Evolutionary conservation across 257 asterid genomes (phyloP).

Genomic region (Orobanche coerulescens): DNA sequence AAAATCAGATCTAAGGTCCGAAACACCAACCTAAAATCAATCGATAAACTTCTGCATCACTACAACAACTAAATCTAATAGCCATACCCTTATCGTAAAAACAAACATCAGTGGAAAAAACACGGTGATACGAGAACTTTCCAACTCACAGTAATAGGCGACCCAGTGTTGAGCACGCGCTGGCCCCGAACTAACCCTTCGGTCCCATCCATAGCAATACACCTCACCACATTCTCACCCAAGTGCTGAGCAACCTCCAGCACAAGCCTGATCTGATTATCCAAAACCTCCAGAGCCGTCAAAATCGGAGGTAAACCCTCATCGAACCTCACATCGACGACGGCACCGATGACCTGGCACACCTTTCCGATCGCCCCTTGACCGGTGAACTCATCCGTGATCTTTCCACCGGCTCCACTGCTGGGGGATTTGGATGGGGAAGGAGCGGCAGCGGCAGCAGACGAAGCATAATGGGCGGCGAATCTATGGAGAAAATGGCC

Average conservation of each 20-base stretch:
- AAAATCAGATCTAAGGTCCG: not conserved
- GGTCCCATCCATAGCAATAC: constrained; percentile 96
- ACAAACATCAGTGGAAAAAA: not conserved
- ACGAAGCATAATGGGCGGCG: constrained; percentile 54
- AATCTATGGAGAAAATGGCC: constrained; percentile 61
- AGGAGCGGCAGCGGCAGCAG: constrained; percentile 42
- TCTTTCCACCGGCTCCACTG: constrained; percentile 43
- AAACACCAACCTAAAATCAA: constrained; percentile 9
- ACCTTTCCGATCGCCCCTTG: constrained; percentile 64
- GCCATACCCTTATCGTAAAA: not conserved
- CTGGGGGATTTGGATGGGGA: constrained; percentile 31
- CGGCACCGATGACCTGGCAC: constrained; percentile 92
- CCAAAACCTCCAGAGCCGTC: constrained; percentile 81
- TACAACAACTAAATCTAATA: not conserved
- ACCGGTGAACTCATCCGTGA: constrained; percentile 80
- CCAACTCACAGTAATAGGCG: constrained; percentile 73
- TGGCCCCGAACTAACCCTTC: constrained; percentile 89
- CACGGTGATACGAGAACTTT: not conserved
- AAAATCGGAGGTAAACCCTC: constrained; percentile 84
- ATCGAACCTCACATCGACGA: constrained; percentile 73
- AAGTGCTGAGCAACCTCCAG: constrained; percentile 88
- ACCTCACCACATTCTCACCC: constrained; percentile 81
- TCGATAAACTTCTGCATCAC: not conserved
- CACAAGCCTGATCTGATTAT: constrained; percentile 81
- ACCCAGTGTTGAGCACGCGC: constrained; percentile 79